Conservation (phyloP, 140 eudicot species). For the Anethum foeniculum region DNA sequence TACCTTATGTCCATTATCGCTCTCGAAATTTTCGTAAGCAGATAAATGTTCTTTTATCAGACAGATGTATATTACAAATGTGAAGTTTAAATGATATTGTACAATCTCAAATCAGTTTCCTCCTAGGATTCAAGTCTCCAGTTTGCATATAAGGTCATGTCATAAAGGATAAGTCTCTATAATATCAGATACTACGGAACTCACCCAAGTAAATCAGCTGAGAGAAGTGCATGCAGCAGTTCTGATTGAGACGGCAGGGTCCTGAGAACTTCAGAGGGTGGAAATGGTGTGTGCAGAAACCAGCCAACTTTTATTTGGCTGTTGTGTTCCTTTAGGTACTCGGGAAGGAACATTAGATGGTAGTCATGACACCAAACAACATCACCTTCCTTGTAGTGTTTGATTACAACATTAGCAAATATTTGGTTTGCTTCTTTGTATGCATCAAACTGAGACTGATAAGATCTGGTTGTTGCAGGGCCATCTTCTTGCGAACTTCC, state of each 20-base stretch:
- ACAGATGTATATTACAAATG: background rate
- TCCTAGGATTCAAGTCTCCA: background rate
- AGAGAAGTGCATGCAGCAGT: constrained; percentile 71
- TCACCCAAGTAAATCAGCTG: constrained; percentile 90
- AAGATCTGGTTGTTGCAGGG: constrained; percentile 73
- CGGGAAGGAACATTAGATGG: constrained; percentile 91
- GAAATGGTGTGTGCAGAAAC: constrained; percentile 93
- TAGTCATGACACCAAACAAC: constrained; percentile 97
- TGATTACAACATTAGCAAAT: constrained; percentile 81
- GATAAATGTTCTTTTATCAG: background rate
- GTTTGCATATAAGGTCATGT: background rate
- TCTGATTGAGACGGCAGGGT: constrained; percentile 83
- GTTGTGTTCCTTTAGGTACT: constrained; percentile 59
- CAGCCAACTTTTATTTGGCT: constrained; percentile 85
- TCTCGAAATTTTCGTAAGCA: background rate
- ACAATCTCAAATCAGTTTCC: background rate
- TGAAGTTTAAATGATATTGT: background rate
- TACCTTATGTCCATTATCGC: background rate
- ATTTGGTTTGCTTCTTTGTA: constrained; percentile 74
- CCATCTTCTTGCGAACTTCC: constrained; percentile 89
- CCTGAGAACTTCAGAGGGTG: constrained; percentile 80
- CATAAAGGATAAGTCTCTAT: background rate
- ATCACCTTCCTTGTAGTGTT: constrained; percentile 85
- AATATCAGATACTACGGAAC: background rate
- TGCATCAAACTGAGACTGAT: constrained; percentile 86